phyloP scores from a whole-genome alignment of 1,284 basidiomycete genomes.

The Cryptococcus sp. region DNA sequence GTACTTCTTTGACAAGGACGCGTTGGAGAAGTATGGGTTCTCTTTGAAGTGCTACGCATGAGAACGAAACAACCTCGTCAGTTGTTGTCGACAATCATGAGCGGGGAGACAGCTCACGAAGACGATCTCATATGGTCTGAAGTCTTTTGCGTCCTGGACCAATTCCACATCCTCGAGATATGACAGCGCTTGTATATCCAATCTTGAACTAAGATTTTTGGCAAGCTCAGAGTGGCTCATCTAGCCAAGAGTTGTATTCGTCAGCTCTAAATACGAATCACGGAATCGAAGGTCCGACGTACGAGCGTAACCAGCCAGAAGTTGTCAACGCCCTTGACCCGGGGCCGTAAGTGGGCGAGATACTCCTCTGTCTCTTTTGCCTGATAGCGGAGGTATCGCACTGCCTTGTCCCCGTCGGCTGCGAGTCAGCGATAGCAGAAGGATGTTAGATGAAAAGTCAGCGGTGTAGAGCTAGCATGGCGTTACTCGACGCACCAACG shows the following conservation, averaged over 20 bases:
- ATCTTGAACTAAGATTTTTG: constrained; percentile 27
- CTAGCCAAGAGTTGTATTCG: constrained; percentile 13
- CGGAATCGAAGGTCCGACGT: constrained; percentile 4
- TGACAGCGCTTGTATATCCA: constrained; percentile 47
- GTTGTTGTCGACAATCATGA: not conserved
- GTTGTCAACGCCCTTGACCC: constrained; percentile 39
- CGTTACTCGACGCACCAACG: no score
- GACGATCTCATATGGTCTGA: constrained; percentile 47
- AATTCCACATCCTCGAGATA: constrained; percentile 49
- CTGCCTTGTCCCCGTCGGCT: constrained; percentile 40
- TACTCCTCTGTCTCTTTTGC: constrained; percentile 32
- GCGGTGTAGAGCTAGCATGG: not conserved
- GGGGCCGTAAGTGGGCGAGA: constrained; percentile 28
- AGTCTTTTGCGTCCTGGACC: constrained; percentile 46
- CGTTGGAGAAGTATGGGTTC: constrained; percentile 53
- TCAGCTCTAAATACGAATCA: no score
- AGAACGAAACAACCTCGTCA: not conserved
- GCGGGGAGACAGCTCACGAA: constrained; percentile 39
- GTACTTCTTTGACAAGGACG: constrained; percentile 46
- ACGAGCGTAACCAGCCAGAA: constrained; percentile 48
- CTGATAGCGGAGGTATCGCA: constrained; percentile 27
- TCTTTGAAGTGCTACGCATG: constrained; percentile 46
- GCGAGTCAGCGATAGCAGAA: not conserved
- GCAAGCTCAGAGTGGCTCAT: constrained; percentile 28
- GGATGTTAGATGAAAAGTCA: not conserved